Conservation (phyloP, 2,329 filamentous ascomycete species). For the Elsinoe fawcettii region DNA sequence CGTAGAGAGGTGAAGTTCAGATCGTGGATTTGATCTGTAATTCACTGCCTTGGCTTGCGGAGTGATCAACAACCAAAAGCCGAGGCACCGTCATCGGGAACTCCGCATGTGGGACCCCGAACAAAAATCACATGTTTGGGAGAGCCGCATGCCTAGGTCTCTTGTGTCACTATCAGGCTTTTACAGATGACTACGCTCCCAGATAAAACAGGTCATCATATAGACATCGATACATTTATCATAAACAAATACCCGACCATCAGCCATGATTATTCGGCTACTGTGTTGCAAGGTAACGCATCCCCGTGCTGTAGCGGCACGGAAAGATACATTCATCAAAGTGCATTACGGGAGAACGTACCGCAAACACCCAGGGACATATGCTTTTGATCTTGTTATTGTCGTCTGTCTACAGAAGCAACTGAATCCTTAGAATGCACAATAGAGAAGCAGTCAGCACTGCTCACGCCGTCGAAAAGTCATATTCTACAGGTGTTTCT, state of each 20-base stretch:
- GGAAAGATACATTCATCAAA: too few species aligned
- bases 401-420: conserved; percentile 7
- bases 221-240: too few species aligned
- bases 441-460: not conserved
- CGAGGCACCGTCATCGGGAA: conserved; percentile 13
- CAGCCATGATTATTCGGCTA: too few species aligned
- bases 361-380: not conserved
- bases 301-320: too few species aligned
- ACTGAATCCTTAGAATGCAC: conserved; percentile 5
- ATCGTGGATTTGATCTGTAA: conserved; percentile 11
- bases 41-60: conserved; percentile 12
- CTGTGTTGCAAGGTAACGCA: too few species aligned
- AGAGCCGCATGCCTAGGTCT: not conserved
- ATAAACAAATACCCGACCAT: too few species aligned
- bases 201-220: too few species aligned
- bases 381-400: conserved; percentile 1
- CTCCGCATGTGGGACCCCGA: not conserved
- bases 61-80: conserved; percentile 9
- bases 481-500: conserved; percentile 11
- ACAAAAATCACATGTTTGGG: not conserved
- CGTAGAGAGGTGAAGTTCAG: not conserved
- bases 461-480: not conserved
- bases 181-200: too few species aligned
- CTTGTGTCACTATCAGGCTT: too few species aligned
- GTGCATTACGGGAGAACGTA: not conserved